Evolutionary conservation across 208 protist genomes (phyloP).

Genomic region (Crithidia expoeki): DNA sequence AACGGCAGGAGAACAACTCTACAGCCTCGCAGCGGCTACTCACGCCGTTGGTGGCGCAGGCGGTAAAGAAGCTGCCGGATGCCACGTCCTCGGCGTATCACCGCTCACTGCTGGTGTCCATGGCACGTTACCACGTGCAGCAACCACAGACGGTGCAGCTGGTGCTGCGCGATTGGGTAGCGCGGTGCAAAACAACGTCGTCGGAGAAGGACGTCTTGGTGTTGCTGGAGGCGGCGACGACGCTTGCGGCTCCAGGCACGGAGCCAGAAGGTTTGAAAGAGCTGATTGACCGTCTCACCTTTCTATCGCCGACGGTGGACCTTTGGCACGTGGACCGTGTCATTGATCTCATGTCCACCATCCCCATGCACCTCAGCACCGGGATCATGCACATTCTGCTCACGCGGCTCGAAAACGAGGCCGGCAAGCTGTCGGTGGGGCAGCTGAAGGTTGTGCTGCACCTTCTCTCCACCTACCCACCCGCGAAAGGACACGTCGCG

Average conservation of each 20-base stretch:
- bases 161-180: conserved; percentile 43
- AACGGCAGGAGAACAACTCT: conserved; percentile 70
- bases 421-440: conserved; percentile 60
- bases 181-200: conserved; percentile 22
- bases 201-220: conserved; percentile 58
- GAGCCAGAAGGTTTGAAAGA: conserved; percentile 21
- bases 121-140: conserved; percentile 62
- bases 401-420: conserved; percentile 61
- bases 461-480: conserved; percentile 81
- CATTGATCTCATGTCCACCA: conserved; percentile 76
- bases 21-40: conserved; percentile 58
- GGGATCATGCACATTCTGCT: conserved; percentile 63
- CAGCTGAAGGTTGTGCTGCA: conserved; percentile 63
- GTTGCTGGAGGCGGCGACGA: conserved; percentile 48
- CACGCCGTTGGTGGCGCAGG: conserved; percentile 45
- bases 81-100: conserved; percentile 51
- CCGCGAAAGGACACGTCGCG: conserved; percentile 64
- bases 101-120: conserved; percentile 58
- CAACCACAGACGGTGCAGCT: conserved; percentile 34
- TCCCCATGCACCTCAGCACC: conserved; percentile 51
- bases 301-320: conserved; percentile 48
- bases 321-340: conserved; percentile 49
- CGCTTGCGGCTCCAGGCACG: conserved; percentile 31
- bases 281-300: conserved; percentile 37
- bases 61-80: conserved; percentile 38